Evolutionary conservation across 768 basidiomycete genomes (phyloP).

Genomic region (Leccinum longicurvipes): DNA sequence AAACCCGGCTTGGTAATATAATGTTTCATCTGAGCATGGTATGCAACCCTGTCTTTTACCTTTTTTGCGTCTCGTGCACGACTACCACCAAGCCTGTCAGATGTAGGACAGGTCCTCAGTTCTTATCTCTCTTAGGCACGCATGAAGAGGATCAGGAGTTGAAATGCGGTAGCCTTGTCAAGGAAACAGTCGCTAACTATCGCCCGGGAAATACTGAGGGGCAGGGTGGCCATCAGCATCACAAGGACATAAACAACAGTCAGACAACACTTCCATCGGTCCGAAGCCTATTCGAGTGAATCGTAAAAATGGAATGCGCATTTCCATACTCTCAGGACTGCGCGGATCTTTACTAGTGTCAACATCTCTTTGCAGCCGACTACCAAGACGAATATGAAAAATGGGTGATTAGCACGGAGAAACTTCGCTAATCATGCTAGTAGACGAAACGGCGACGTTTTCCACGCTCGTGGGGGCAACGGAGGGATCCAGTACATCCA

Average conservation of each 20-base stretch:
- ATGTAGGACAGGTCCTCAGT: slow-evolving; percentile 24
- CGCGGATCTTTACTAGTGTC: slow-evolving; percentile 65
- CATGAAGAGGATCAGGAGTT: slow-evolving; percentile 76
- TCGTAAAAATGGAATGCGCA: background rate
- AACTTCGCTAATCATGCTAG: slow-evolving; percentile 78
- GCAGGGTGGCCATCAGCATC: slow-evolving; percentile 94
- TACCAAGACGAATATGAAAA: slow-evolving; percentile 77
- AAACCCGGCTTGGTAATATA: too few species aligned
- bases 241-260: slow-evolving; percentile 87
- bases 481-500: slow-evolving; percentile 78
- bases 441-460: slow-evolving; percentile 84
- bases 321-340: slow-evolving; percentile 68
- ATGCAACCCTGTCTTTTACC: background rate
- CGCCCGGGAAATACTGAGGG: slow-evolving; percentile 90
- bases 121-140: slow-evolving; percentile 61
- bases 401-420: slow-evolving; percentile 42
- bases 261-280: slow-evolving; percentile 75
- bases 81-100: background rate
- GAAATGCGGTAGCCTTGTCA: slow-evolving; percentile 48
- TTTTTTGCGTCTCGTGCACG: background rate
- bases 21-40: too few species aligned
- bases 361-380: slow-evolving; percentile 80
- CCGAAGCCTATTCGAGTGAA: slow-evolving; percentile 51
- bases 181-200: slow-evolving; percentile 77
- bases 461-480: slow-evolving; percentile 88